Conservation (phyloP, 1,139 yeast species). For the Geotrichum histeridarum region DNA sequence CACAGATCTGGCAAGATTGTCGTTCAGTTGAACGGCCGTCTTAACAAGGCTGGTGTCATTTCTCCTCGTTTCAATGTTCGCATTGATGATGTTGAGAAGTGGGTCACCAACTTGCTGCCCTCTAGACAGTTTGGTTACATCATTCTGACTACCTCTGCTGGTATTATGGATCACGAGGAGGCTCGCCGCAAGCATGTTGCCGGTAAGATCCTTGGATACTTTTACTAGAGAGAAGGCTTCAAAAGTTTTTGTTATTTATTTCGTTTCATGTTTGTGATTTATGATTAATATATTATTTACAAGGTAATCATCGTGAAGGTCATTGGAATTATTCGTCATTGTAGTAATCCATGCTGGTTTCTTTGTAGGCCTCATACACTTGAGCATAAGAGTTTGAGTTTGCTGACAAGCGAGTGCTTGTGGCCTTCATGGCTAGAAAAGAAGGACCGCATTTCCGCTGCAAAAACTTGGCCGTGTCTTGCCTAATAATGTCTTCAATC, state of each 20-base stretch:
- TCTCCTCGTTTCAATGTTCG: slow-evolving; percentile 97
- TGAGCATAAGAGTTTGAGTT: background rate
- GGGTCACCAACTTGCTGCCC: slow-evolving; percentile 96
- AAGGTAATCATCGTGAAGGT: no score
- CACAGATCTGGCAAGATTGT: slow-evolving; percentile 99
- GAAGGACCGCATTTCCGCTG: slow-evolving; percentile 31
- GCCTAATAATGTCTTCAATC: slow-evolving; percentile 36
- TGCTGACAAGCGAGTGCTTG: slow-evolving; percentile 2
- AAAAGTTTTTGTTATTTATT: background rate
- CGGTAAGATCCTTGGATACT: slow-evolving; percentile 95
- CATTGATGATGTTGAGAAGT: slow-evolving; percentile 88
- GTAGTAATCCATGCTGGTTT: background rate
- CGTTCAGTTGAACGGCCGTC: slow-evolving; percentile 94
- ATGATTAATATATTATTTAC: background rate
- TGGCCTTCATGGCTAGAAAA: slow-evolving; percentile 15
- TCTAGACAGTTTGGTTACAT: slow-evolving; percentile 98
- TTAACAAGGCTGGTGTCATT: slow-evolving; percentile 97
- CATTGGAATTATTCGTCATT: background rate
- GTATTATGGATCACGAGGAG: slow-evolving; percentile 99
- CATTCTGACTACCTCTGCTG: slow-evolving; percentile 97
- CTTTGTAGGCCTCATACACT: slow-evolving; percentile 5
- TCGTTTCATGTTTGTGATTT: background rate
- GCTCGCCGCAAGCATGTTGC: slow-evolving; percentile 99
- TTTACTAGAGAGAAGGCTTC: slow-evolving; percentile 52
- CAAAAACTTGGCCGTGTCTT: slow-evolving; percentile 26